These are phyloP conservation scores for Colletotrichum cordylinicola DNA, from an alignment of 2,329 filamentous ascomycete species.

Conservation along the genomic window DNA sequence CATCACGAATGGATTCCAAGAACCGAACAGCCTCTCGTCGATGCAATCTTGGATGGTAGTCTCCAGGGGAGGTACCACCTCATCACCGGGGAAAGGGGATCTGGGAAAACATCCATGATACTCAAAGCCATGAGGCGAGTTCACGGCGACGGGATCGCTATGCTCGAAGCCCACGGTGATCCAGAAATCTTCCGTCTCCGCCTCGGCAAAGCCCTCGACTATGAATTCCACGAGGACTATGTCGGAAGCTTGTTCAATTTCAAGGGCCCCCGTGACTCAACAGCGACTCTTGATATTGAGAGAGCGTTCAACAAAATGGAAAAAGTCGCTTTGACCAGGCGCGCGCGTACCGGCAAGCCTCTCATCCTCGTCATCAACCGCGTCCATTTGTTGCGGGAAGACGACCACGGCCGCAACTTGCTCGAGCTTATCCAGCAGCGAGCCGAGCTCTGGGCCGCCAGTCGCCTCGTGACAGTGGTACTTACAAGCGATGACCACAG, in stretches of 20 bases:
- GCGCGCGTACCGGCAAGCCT: conserved; percentile 63
- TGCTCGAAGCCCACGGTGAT: conserved; percentile 96
- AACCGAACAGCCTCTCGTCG: conserved; percentile 80
- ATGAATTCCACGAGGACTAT: conserved; percentile 97
- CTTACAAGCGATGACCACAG: conserved; percentile 98
- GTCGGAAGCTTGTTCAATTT: conserved; percentile 90
- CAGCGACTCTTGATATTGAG: conserved; percentile 92
- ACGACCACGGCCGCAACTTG: conserved; percentile 90
- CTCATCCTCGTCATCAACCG: conserved; percentile 95
- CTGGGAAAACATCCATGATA: conserved; percentile 95
- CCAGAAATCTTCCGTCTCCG: conserved; percentile 95
- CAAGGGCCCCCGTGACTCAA: conserved; percentile 91
- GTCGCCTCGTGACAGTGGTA: conserved; percentile 89
- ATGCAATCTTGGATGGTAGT: conserved; percentile 80
- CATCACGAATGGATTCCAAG: conserved; percentile 77
- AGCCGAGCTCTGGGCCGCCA: conserved; percentile 94
- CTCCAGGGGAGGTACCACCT: conserved; percentile 86
- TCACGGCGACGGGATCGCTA: conserved; percentile 85
- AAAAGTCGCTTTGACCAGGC: conserved; percentile 81
- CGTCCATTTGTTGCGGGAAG: conserved; percentile 87
- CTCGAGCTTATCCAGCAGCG: conserved; percentile 95
- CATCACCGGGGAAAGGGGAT: conserved; percentile 93
- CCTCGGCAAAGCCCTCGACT: conserved; percentile 91
- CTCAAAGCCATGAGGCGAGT: conserved; percentile 93
- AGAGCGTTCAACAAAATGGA: conserved; percentile 97